Evolutionary conservation across 176 grass and related monocot species (phyloP), one percentile per base, ranked within the genome.

Genomic region (Ensete glaucum): DNA sequence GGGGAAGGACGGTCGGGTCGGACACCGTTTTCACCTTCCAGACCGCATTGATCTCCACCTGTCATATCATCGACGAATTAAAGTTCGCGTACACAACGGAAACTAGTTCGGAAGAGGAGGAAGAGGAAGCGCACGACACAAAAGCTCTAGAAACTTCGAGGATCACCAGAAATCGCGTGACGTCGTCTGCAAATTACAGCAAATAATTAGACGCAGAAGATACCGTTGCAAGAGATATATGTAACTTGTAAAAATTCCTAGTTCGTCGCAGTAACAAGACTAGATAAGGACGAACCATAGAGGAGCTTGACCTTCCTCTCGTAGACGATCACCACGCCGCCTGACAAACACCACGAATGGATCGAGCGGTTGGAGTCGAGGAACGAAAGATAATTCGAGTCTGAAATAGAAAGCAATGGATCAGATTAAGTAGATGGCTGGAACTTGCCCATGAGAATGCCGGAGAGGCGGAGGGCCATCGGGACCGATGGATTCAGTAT

Each of bases 301-400:
- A 98, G 82, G 62, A 94, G 65, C 86, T 89, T 91, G 68, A 98
- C 95, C 88, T 98, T 98, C 86, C 82, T 78, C 90, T 91, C 53
- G 79, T 93, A 98, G 77, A 98, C 95, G 70, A 89, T 98, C 67
- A 91, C 95, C 27, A 98, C 95, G 9, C 95, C 95, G 60, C 95
- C 93, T 97, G 84, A 73, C 64, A 78, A 26, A 29, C 20, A 52
- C 21, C 19, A 54, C 71, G 43, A 69, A 65, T 59, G 25, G 50
- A 26, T 50, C n/a, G 10, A 51, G 49, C 29, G 16, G 51, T 21
- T 27, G 22, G 51, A 76, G 23, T 12, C 10, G 21, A 23, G 59
- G 23, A 69, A 54, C 71, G 11, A 59, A 29, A 76, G 15, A 11
- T 34, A 50, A 24, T 17, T 13, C 49, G 53, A 25, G 52, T 81